Base-by-base conservation (phyloP, 805 yeast genomes). In the Saccharomyces paradoxus region DNA sequence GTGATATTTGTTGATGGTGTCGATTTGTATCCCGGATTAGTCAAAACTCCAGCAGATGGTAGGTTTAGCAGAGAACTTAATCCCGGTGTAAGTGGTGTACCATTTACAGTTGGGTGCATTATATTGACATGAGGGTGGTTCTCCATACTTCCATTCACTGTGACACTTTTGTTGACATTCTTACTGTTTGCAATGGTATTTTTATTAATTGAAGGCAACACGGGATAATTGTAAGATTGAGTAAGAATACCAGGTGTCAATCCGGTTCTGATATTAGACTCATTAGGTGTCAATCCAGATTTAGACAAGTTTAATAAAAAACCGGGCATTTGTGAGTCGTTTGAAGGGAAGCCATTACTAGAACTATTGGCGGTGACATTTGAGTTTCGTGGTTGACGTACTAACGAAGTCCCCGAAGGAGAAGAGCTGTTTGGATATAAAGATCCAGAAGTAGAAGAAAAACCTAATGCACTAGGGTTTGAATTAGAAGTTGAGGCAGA, bases 221-320 rank as follows among this genome's bases (percentile, higher is more conserved):
- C 31, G 17, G 61, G 63, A 48, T 53, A 59, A n/a, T 55, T 47
- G 31, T 56, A 56, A 7, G 55, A 44, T 7, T 56, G 54, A 3
- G 56, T n/a, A 74, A 77, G 30, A 10, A 62, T 57, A 1, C 83
- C 87, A 0, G 91, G 91, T 0, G 91, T 84, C 28, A 85, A 66
- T 0, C 94, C 92, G 0, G 87, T 75, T 59, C 96, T 76, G 50
- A 88, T 60, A 50, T 82, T 78, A 4, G 89, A 80, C 64, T 87
- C 95, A 67, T 83, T 86, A 2, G 94, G 94, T 0, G 90, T 84
- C 49, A 88, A 72, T 0, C 89, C 92, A 0, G 87, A 69, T 54
- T 73, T 66, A 30, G 73, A 67, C 50, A 70, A 61, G 48, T 58
- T 60, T 22, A 65, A 50, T 22, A 58, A 58, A 27, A 62, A 60